Evolutionary conservation across 2,329 filamentous ascomycete species (phyloP).

Genomic region (Trichoderma atroviride): DNA sequence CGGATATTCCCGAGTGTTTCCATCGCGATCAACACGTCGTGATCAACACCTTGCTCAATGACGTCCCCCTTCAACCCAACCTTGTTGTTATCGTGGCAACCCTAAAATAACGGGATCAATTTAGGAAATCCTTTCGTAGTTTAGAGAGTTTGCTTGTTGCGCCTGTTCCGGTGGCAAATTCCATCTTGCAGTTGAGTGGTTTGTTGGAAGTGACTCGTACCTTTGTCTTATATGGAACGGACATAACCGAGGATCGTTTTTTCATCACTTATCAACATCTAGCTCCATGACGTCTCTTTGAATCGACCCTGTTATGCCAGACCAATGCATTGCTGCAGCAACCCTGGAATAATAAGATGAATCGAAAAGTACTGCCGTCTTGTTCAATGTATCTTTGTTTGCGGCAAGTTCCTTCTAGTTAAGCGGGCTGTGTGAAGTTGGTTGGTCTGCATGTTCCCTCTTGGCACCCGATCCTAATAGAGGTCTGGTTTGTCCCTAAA

Average conservation of each 20-base stretch:
- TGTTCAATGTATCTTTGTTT: neutral
- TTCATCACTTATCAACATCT: neutral
- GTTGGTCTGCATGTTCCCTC: neutral
- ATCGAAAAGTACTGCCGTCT: too few species aligned
- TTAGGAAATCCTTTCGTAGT: too few species aligned
- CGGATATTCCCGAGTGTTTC: neutral
- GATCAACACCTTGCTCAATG: neutral
- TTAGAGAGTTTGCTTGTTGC: too few species aligned
- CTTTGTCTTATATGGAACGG: neutral
- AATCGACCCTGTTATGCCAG: neutral
- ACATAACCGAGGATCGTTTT: neutral
- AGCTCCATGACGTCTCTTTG: neutral
- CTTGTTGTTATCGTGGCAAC: neutral
- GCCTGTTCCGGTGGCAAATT: too few species aligned
- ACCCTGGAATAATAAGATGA: neutral
- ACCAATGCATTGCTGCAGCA: neutral
- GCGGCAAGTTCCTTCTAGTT: neutral
- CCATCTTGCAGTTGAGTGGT: too few species aligned
- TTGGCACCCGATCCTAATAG: too few species aligned
- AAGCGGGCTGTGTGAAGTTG: neutral
- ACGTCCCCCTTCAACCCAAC: neutral
- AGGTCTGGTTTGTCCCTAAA: neutral
- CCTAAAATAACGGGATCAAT: too few species aligned
- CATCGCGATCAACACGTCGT: neutral
- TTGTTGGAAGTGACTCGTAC: neutral